Base-by-base conservation (phyloP, 2,329 filamentous ascomycete species). In the Myriosclerotinia duriaeana region DNA sequence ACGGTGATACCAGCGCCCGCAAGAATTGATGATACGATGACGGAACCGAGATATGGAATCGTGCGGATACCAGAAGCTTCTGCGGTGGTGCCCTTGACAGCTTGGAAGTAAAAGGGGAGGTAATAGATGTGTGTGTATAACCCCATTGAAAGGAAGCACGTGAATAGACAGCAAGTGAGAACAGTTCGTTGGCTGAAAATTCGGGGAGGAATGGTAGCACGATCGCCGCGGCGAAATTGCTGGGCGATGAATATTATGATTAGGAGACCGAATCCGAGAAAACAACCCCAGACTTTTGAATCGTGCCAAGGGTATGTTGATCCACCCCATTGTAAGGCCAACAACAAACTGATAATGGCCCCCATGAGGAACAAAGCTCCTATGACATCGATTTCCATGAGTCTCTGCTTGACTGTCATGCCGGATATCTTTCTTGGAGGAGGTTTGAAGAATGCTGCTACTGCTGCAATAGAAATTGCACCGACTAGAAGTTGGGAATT, bases 91-190 rank as follows among this genome's bases (percentile, higher is more conserved):
- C 77, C 77, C 67, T 78, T 78, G 68, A 84, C 77, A 42, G 79
- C 78, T 76, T 85, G 81, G 73, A 85, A 83, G 77, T 82, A 84
- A 69, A 84, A 77, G 3, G 82, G 82, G 14, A 83, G 73, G 67
- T 81, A 82, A 55, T 30, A 67, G 8, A 67, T 64, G 30, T 67
- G 60, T 14, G 91, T 79, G 69, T 70, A 77, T 67, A 68, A 66
- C 64, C 68, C 77, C 77, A 72, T 78, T 44, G 76, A 76, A 70
- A 74, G 72, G 69, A 71, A 78, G 64, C 68, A 77, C 62, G 68
- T 77, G 69, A 69, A 79, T 17, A 76, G 65, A 58, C 76, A 72
- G 2, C 77, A 73, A 26, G 69, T 75, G 1, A 76, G 69, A 30
- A 81, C 76, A 26, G 76, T 78, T 7, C 78, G 75, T 53, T 80